Percentiles rank a stretch among this genome's conserved stretches.
Conservation (phyloP, 2,329 filamentous ascomycete species). For the Talaromyces sp. region DNA sequence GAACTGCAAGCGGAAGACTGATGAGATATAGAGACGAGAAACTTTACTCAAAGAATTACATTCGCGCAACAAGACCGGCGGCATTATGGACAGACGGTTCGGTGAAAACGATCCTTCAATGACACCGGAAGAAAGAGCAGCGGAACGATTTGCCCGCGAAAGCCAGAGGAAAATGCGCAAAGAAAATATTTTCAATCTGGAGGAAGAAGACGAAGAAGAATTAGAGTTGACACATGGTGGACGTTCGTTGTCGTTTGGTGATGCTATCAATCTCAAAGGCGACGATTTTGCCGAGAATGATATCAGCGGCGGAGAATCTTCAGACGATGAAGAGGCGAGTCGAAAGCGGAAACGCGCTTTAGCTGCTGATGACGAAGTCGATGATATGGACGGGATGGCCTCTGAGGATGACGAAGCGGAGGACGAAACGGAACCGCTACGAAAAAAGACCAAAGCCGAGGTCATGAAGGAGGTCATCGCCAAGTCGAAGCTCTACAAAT, state of each 20-base stretch:
- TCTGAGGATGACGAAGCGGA: constrained; percentile 52
- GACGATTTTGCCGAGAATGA: constrained; percentile 83
- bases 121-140: constrained; percentile 87
- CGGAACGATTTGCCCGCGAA: constrained; percentile 85
- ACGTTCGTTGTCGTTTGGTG: constrained; percentile 64
- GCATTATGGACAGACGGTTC: constrained; percentile 87
- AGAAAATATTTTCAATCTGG: constrained; percentile 80
- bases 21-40: constrained; percentile 59
- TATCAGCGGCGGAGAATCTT: constrained; percentile 49
- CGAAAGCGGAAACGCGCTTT: constrained; percentile 46
- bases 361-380: constrained; percentile 39
- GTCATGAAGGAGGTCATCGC: constrained; percentile 98
- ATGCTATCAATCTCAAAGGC: constrained; percentile 37
- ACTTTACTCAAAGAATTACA: constrained; percentile 90
- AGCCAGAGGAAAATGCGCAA: constrained; percentile 76
- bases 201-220: constrained; percentile 71
- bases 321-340: constrained; percentile 50
- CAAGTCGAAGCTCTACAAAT: constrained; percentile 94
- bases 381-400: constrained; percentile 35
- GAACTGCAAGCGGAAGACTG: background rate
- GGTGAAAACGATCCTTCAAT: constrained; percentile 93
- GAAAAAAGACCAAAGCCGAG: constrained; percentile 93
- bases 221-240: constrained; percentile 79
- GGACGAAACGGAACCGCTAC: constrained; percentile 62
- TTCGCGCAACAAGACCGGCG: constrained; percentile 82